A percentile compares a stretch with the other conserved stretches of the same genome.
Conservation (phyloP, 768 basidiomycete species). For the Kwoniella pini region DNA sequence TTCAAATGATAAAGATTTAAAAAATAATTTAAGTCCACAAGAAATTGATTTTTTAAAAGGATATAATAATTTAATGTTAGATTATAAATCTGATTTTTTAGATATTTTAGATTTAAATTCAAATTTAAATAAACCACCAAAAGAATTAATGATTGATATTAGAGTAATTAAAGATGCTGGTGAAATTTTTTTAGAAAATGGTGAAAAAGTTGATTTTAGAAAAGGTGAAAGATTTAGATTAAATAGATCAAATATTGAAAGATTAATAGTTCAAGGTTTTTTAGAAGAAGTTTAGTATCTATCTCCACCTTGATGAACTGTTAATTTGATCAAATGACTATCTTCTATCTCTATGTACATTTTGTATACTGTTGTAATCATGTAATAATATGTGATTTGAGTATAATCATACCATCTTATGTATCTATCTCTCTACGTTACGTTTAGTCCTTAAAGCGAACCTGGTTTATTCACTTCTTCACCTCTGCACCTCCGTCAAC, state of each 20-base stretch:
- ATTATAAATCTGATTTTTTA: slow-evolving; percentile 79
- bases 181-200: slow-evolving; percentile 85
- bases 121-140: slow-evolving; percentile 74
- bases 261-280: slow-evolving; percentile 89
- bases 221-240: slow-evolving; percentile 90
- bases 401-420: too few relatives aligned
- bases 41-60: slow-evolving; percentile 76
- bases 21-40: slow-evolving; percentile 50
- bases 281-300: slow-evolving; percentile 70
- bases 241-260: slow-evolving; percentile 83
- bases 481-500: slow-evolving; percentile 36
- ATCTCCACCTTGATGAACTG: neutral
- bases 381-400: neutral
- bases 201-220: slow-evolving; percentile 74
- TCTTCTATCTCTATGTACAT: neutral
- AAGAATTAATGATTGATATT: slow-evolving; percentile 84
- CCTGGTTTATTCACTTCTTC: slow-evolving; percentile 9
- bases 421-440: too few relatives aligned
- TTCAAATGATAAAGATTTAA: slow-evolving; percentile 31
- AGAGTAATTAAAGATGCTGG: slow-evolving; percentile 86
- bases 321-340: too few relatives aligned
- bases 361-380: neutral
- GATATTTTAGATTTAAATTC: slow-evolving; percentile 80
- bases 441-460: too few relatives aligned
- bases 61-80: slow-evolving; percentile 77